Evolutionary conservation across 2,329 filamentous ascomycete species (phyloP), one percentile per base, ranked within the genome.

Genomic region (Sordariomycetes sp.): DNA sequence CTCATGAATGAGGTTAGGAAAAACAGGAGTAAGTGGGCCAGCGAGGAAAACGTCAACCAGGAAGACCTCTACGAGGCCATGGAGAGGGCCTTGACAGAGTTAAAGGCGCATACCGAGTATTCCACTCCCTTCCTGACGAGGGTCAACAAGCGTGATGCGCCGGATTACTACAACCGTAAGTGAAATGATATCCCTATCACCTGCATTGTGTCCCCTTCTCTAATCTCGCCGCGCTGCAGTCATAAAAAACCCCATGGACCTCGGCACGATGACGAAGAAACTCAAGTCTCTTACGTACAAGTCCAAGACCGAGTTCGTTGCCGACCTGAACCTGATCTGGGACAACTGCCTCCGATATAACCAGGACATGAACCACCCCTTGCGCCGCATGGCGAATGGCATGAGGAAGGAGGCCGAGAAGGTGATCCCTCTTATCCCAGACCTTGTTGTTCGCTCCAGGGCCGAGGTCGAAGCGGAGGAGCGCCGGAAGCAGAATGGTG

Each of bases 361-460:
- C 70, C 88, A 90, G 63, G 91, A 95, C 62, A 87, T 90, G 65
- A 85, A 86, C 61, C 91, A 97, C 67, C 90, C 89, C 28, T 77
- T 97, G 55, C 84, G 94, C 51, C 91, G 94, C 68, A 95, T 97
- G 79, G 94, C 94, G 14, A 86, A 96, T 60, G 89, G 91, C 63
- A 97, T 99, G 94, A 86, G 91, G 64, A 97, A 94, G 69, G 92
- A 97, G 73, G 96, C 94, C 1, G 93, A 97, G 73, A 97, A 97
- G 71, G 82, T 99, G 50, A 92, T 96, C 16, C 92, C 92, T 6
- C 76, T 97, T 48, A 99, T 99, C 61, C 94, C 94, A 0, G 94
- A 99, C 63, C 88, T 99, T 63, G 81, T 86, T 25, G 90, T 99
- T 62, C 83, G 91, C 62, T 90, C 96, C 63, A 87, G 94, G 61